Conservation (phyloP, 306 rosid species). For the Cucumis sativus region Cucumber_9930_V3 NC_026659.2:25971001-25971500, state of each 20-base stretch:
- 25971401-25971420: background rate
- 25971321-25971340: too few relatives aligned
- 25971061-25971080: slow-evolving; percentile 30
- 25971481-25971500: background rate
- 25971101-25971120: too few relatives aligned
- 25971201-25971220: too few relatives aligned
- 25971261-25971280: too few relatives aligned
- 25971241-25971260: too few relatives aligned
- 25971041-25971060: slow-evolving; percentile 36
- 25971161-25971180: background rate
- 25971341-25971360: background rate
- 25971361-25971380: background rate
- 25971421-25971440: background rate
- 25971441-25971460: background rate
- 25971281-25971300: too few relatives aligned
- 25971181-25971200: too few relatives aligned
- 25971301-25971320: too few relatives aligned
- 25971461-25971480: background rate
- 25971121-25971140: background rate
- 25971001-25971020: background rate
- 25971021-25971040: background rate
- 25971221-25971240: too few relatives aligned
- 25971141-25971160: background rate
- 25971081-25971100: slow-evolving; percentile 15
- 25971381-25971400: background rate